Evolutionary conservation across 148 eudicot species (phyloP).

Genomic region (Fagopyrum esculentum): DNA sequence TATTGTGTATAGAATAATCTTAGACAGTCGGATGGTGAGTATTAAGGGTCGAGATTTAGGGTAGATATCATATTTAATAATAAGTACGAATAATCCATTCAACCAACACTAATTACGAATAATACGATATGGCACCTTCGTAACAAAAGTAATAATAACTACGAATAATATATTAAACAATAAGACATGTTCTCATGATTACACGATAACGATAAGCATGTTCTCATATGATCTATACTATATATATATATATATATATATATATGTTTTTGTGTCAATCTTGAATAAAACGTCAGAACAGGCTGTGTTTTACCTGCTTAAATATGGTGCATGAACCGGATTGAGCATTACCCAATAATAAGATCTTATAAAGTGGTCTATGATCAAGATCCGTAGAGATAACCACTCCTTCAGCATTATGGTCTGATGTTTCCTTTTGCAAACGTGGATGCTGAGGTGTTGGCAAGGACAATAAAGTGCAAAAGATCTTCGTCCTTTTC

Average conservation of each 20-base stretch:
- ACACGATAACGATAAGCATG: too few relatives aligned
- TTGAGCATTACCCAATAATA: conserved; percentile 62
- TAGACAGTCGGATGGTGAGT: too few relatives aligned
- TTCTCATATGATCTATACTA: too few relatives aligned
- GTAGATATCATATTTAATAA: too few relatives aligned
- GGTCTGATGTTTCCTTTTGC: conserved; percentile 21
- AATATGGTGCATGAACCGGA: conserved; percentile 81
- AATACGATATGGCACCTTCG: too few relatives aligned
- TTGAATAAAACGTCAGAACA: neutral
- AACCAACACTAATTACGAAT: too few relatives aligned
- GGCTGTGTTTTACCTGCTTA: conserved; percentile 57
- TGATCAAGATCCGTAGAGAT: conserved; percentile 18
- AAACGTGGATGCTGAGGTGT: conserved; percentile 31
- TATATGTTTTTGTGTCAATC: neutral
- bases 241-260: neutral
- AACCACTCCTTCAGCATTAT: conserved; percentile 15
- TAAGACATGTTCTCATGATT: too few relatives aligned
- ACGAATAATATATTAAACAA: too few relatives aligned
- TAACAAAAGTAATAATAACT: too few relatives aligned
- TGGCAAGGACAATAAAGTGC: conserved; percentile 62
- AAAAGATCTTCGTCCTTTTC: conserved; percentile 46
- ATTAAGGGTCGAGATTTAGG: too few relatives aligned
- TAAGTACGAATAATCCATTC: too few relatives aligned
- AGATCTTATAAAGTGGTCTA: conserved; percentile 35
- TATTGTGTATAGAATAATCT: too few relatives aligned